Conservation (phyloP, 768 basidiomycete genomes). For the Neoboletus magnificus region DNA sequence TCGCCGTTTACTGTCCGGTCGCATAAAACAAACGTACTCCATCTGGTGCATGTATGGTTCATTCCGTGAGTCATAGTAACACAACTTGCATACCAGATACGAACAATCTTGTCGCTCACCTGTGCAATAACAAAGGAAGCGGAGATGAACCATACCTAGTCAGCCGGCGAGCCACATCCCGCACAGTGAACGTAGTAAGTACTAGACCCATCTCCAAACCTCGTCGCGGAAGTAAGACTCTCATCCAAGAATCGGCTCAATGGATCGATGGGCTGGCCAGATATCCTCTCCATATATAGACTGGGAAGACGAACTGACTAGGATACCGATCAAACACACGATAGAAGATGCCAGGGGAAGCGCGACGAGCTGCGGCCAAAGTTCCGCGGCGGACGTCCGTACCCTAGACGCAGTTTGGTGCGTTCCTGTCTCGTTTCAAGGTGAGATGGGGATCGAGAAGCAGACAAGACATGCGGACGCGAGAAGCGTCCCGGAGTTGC, state of each 20-base stretch:
- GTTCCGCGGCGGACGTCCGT: conserved; percentile 51
- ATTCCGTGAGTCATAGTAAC: conserved; percentile 9
- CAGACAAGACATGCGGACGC: conserved; percentile 40
- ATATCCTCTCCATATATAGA: conserved; percentile 74
- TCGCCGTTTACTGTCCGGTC: conserved; percentile 14
- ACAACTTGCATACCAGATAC: not conserved
- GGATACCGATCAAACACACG: conserved; percentile 77
- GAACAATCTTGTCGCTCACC: conserved; percentile 27
- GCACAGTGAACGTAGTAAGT: not conserved
- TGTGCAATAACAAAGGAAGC: conserved; percentile 79
- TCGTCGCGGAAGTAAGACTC: conserved; percentile 56
- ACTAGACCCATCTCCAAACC: conserved; percentile 53
- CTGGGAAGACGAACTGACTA: conserved; percentile 74
- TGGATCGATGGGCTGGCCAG: conserved; percentile 76
- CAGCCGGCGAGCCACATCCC: conserved; percentile 11
- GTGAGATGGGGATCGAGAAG: conserved; percentile 15
- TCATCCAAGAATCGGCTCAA: conserved; percentile 66
- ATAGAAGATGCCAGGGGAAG: conserved; percentile 72
- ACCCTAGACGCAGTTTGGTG: conserved; percentile 68
- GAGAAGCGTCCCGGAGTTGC: conserved; percentile 74
- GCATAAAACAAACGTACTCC: conserved; percentile 20
- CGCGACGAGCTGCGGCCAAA: conserved; percentile 65
- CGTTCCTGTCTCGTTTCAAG: conserved; percentile 45
- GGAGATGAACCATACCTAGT: conserved; percentile 75
- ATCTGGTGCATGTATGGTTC: conserved; percentile 17